phyloP scores from a whole-genome alignment of 495 filamentous ascomycete species.

The Lasiosphaeris hirsuta region DNA sequence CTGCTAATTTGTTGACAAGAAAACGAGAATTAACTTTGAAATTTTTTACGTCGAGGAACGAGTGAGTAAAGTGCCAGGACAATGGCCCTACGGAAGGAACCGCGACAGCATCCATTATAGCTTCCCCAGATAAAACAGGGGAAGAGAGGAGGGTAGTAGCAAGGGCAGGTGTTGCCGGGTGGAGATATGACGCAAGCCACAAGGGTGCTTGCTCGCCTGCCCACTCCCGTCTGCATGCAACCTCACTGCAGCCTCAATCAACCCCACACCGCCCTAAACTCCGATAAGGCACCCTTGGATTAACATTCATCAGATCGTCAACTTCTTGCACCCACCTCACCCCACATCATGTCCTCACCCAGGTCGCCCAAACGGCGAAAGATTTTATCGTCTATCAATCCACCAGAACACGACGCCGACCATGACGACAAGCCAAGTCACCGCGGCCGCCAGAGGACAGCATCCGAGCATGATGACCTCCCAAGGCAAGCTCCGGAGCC shows the following conservation, averaged over 20 bases:
- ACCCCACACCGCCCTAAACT: constrained; percentile 2
- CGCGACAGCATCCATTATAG: too few species aligned
- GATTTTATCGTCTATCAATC: constrained; percentile 45
- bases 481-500: constrained; percentile 4
- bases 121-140: too few species aligned
- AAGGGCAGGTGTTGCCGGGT: too few species aligned
- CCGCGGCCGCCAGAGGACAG: constrained; percentile 23
- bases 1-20: too few species aligned
- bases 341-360: constrained; percentile 27
- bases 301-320: constrained; percentile 14
- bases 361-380: constrained; percentile 45
- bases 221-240: neutral
- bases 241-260: constrained; percentile 1
- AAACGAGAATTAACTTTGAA: too few species aligned
- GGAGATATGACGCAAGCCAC: too few species aligned
- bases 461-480: neutral
- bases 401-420: constrained; percentile 2
- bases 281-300: neutral
- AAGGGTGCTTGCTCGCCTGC: too few species aligned
- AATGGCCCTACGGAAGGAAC: too few species aligned
- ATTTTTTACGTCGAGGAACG: too few species aligned
- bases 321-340: neutral
- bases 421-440: constrained; percentile 20
- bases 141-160: too few species aligned
- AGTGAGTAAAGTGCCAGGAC: too few species aligned